Evolutionary conservation across 1,284 basidiomycete species (phyloP), one percentile per base, ranked within the genome.

Genomic region (Malassezia yamatoensis): DNA sequence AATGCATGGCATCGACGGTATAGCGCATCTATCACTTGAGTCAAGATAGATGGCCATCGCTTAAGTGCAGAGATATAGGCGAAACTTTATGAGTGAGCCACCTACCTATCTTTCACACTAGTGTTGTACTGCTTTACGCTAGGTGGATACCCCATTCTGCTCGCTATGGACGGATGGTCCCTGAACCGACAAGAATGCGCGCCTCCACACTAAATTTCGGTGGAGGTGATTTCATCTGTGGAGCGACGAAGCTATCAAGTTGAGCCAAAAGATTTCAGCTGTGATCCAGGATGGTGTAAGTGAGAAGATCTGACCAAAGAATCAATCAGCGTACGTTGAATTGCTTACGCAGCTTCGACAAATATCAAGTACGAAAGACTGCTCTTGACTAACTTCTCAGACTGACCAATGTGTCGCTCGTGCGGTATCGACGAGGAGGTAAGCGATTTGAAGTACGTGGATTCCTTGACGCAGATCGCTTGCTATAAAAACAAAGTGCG

Each of bases 401-500:
- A 43, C 80, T 96, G 42, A 96, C 93, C 4, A 96, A 96, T 75
- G 91, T 96, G 50, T 93, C 90, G 37, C 83, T 96, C 72, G 91
- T 98, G 33, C 84, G 90, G 43, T 80, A 96, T 49, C 94, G 90
- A 79, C 96, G 96, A 76, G 89, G 86, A 43, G 94, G 94, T 32
- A 96, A 96, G 77, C 84, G 94, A 49, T 99, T 96, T 76, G 94
- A 99, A 47, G 53, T 36, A 29, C 13, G 21, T 16, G 16, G 24
- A 13, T 15, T 12, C 2, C 36, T 32, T 49, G 12, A 49, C 18
- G 12, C 53, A 54, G 88, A 87, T 98, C 66, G 93, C 93, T 45
- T 96, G 91, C 77, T 96, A 96, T 79, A 96, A 96, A 80, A 99
- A 99, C 79, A 96, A 96, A 78, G 93, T 96, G 18, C 87, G 90